Evolutionary conservation across 2,329 filamentous ascomycete species (phyloP).

Genomic region (Colletotrichum australisinense): DNA sequence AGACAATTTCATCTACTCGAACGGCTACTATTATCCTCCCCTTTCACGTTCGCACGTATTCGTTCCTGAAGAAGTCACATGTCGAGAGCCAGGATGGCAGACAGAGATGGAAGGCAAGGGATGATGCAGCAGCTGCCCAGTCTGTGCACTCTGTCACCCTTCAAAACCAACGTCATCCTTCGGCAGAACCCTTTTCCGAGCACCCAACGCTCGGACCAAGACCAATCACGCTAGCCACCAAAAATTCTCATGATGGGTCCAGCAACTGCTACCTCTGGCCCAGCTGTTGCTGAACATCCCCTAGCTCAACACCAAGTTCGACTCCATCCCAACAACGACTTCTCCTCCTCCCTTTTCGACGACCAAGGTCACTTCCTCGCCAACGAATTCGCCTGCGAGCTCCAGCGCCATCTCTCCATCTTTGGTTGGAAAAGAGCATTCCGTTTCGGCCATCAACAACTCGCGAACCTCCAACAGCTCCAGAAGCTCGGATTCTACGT

Average conservation of each 20-base stretch:
- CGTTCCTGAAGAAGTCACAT: not conserved
- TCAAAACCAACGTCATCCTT: slow-evolving; percentile 16
- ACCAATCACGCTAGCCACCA: slow-evolving; percentile 24
- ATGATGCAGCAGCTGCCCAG: not conserved
- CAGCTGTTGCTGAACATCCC: slow-evolving; percentile 24
- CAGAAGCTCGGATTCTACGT: slow-evolving; percentile 22
- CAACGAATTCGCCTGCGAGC: slow-evolving; percentile 18
- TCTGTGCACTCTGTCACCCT: not conserved
- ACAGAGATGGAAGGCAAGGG: not conserved
- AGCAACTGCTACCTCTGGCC: slow-evolving; percentile 11
- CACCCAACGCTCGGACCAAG: not conserved
- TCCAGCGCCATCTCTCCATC: slow-evolving; percentile 11
- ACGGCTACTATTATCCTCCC: not conserved
- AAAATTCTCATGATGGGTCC: slow-evolving; percentile 36
- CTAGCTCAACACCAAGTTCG: slow-evolving; percentile 12
- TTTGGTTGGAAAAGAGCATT: slow-evolving; percentile 21
- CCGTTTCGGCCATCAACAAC: slow-evolving; percentile 14
- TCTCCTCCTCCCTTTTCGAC: slow-evolving; percentile 4
- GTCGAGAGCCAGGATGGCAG: not conserved
- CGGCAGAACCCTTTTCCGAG: slow-evolving; percentile 21
- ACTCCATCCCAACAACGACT: slow-evolving; percentile 17
- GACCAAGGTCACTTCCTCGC: slow-evolving; percentile 12
- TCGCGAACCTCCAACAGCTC: slow-evolving; percentile 12
- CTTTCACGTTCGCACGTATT: not conserved
- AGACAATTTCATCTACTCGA: too few species aligned